Base-by-base conservation (phyloP, 345 rosid genomes). In the Eucalyptus melliodora region DNA sequence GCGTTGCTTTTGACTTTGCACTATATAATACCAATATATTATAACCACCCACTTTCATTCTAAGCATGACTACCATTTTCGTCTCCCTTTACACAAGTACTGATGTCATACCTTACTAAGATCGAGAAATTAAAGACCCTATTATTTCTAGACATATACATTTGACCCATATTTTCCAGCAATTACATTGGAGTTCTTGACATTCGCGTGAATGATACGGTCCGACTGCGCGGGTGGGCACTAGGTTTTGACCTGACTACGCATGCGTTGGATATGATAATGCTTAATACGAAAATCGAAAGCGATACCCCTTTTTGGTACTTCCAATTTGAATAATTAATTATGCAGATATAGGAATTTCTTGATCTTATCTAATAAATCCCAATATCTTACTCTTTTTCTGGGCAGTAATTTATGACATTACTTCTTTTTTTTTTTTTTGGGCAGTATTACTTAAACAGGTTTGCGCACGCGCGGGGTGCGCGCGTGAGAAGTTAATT, bases 181-280 rank as follows among this genome's bases (percentile, higher is more conserved):
- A 0, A 9, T 56, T 56, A 24, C 13, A 56, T 24, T 1, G 3
- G 4, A 24, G 27, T 24, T 56, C 62, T 56, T 0, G 13, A 56
- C 62, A 56, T 1, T 3, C 6, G 6, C 30, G 2, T 56, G 13
- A 1, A 56, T 10, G 13, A 56, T 56, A 56, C 30, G 62, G 12
- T 53, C 5, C 5, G 11, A 19, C 5, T 21, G 11, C 10, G 11
- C 26, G 5, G 26, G 59, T 21, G 26, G 59, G 59, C 59, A 53
- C 59, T 8, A 53, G 26, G 2, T 53, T 53, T 53, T 53, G 59
- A 53, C 26, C 11, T 4, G 26, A 53, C 11, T 53, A 56, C 7
- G 69, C 30, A 4, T 1, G 24, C 5, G 42, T 6, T 31, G 17
- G 80, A 16, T 31, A 69, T 5, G 7, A 31, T 5, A 3, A 11